Percentiles rank a stretch among this genome's conserved stretches.
These are phyloP conservation scores for Metarhizium brunneum DNA, from an alignment of 2,329 filamentous ascomycete genomes.

Conservation along the genomic window DNA sequence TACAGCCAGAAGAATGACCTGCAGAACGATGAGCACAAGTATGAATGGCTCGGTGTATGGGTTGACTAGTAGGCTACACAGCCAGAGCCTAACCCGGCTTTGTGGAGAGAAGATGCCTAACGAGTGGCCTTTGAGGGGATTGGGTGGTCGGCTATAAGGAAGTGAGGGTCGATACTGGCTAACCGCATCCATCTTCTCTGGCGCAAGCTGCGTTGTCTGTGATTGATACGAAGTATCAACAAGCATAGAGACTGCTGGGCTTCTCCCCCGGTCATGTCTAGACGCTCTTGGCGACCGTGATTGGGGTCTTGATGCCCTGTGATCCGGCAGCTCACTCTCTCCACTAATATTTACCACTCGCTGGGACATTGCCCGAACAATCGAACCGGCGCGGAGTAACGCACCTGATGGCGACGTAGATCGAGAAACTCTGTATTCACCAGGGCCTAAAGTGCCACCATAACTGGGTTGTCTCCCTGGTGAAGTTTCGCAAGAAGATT, in stretches of 20 bases:
- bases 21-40: constrained; percentile 75
- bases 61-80: constrained; percentile 81
- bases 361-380: constrained; percentile 83
- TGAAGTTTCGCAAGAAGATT: constrained; percentile 41
- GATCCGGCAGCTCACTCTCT: constrained; percentile 75
- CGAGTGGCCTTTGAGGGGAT: constrained; percentile 79
- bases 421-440: constrained; percentile 45
- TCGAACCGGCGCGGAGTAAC: constrained; percentile 61
- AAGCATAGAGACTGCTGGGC: constrained; percentile 23
- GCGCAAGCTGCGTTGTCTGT: constrained; percentile 32
- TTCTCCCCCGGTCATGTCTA: constrained; percentile 17
- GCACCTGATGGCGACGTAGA: constrained; percentile 56
- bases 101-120: constrained; percentile 77
- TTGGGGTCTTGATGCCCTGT: constrained; percentile 53
- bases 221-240: constrained; percentile 43
- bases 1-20: constrained; percentile 79
- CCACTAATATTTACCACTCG: constrained; percentile 97
- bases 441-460: constrained; percentile 45
- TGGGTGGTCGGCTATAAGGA: constrained; percentile 28
- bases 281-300: constrained; percentile 45
- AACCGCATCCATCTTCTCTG: constrained; percentile 32
- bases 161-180: constrained; percentile 5
- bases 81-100: constrained; percentile 60
- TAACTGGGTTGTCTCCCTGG: constrained; percentile 42
- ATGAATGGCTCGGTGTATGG: constrained; percentile 81